Evolutionary conservation across 2,329 filamentous ascomycete genomes (phyloP).

Genomic region (Neofusicoccum sp.): DNA sequence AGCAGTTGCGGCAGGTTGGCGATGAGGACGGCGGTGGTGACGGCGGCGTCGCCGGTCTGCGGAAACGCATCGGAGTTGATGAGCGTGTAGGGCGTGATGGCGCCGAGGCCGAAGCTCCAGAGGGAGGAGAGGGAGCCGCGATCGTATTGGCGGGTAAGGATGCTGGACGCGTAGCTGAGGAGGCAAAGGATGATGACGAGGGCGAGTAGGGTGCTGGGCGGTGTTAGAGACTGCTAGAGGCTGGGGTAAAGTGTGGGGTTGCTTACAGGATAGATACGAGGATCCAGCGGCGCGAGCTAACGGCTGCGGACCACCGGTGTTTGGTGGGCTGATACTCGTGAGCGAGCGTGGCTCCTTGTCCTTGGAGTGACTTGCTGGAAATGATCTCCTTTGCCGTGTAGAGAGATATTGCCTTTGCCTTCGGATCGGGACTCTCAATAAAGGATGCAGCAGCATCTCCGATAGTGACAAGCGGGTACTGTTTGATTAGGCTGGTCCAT

Average conservation of each 20-base stretch:
- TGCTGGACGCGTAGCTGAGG: not conserved
- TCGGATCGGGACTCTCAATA: conserved; percentile 21
- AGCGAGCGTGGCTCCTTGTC: not conserved
- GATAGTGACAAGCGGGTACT: conserved; percentile 27
- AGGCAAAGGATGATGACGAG: not conserved
- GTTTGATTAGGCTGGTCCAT: not conserved
- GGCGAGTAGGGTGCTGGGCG: not conserved
- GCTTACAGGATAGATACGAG: not conserved
- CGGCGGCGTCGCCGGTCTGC: not conserved
- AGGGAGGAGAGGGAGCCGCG: not conserved
- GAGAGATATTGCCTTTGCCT: conserved; percentile 25
- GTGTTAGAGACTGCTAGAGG: not conserved
- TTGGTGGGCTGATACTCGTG: not conserved
- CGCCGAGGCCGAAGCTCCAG: not conserved
- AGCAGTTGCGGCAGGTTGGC: conserved; percentile 54
- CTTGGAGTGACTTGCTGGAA: not conserved
- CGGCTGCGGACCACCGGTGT: not conserved
- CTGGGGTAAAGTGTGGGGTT: not conserved
- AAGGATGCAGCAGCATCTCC: conserved; percentile 32
- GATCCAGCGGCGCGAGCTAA: not conserved
- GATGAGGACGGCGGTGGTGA: conserved; percentile 35
- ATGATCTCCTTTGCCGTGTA: not conserved
- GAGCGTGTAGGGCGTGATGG: not conserved
- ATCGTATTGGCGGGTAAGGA: not conserved
- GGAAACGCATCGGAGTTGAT: not conserved